Evolutionary conservation across 2,329 filamentous ascomycete species (phyloP).

Genomic region (Geoglossum cookeanum): DNA sequence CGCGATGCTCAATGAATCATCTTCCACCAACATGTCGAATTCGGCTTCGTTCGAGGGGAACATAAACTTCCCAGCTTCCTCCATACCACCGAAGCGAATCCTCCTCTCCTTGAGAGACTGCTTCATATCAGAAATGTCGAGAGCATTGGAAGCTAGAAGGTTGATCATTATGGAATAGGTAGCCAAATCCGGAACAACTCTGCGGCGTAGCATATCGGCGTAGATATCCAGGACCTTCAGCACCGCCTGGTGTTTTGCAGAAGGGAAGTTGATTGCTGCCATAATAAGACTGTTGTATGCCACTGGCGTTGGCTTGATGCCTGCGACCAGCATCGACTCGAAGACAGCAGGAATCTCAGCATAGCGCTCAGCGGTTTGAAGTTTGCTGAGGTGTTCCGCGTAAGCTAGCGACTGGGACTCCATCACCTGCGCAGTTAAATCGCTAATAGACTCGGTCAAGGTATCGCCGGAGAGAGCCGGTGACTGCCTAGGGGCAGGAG

Average conservation of each 20-base stretch:
- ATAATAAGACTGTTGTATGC: slow-evolving; percentile 86
- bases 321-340: slow-evolving; percentile 69
- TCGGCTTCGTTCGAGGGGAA: slow-evolving; percentile 76
- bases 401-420: slow-evolving; percentile 28
- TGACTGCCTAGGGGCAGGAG: not conserved
- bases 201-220: slow-evolving; percentile 81
- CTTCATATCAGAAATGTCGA: slow-evolving; percentile 59
- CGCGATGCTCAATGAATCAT: slow-evolving; percentile 70
- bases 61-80: slow-evolving; percentile 70
- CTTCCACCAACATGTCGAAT: slow-evolving; percentile 67
- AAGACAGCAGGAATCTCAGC: slow-evolving; percentile 80
- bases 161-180: slow-evolving; percentile 81
- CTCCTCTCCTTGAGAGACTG: slow-evolving; percentile 61
- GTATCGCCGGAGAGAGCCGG: slow-evolving; percentile 5
- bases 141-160: slow-evolving; percentile 59
- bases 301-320: slow-evolving; percentile 58
- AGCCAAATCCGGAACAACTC: slow-evolving; percentile 59
- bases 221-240: slow-evolving; percentile 90
- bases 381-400: slow-evolving; percentile 57
- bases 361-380: slow-evolving; percentile 55
- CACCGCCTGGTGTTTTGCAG: slow-evolving; percentile 63
- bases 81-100: slow-evolving; percentile 67
- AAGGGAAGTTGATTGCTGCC: slow-evolving; percentile 66
- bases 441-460: not conserved
- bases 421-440: not conserved